A percentile compares a stretch with the other conserved stretches of the same genome.
phyloP scores from a whole-genome alignment of 805 yeast species.

The Candida oleophila region DNA sequence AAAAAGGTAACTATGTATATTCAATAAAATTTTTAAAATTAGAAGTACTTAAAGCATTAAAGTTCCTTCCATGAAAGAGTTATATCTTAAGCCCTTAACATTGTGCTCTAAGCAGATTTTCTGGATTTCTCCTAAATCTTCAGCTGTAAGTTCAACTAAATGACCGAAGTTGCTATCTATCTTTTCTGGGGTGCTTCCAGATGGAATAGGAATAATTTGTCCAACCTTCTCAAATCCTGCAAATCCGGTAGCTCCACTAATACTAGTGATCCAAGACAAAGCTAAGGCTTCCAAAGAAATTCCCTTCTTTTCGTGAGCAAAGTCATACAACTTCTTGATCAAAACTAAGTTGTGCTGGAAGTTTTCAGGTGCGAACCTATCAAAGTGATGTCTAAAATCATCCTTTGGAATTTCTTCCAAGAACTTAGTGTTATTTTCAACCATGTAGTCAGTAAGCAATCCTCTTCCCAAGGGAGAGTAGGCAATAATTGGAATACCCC shows the following conservation, averaged over 20 bases:
- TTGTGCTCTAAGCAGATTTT: constrained; percentile 37
- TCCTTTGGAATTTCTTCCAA: constrained; percentile 50
- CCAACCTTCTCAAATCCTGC: constrained; percentile 46
- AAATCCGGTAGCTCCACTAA: constrained; percentile 61
- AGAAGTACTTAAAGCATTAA: neutral
- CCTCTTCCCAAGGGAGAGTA: constrained; percentile 88
- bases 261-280: constrained; percentile 48
- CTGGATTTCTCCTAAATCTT: constrained; percentile 51
- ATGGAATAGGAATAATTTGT: constrained; percentile 75
- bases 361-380: constrained; percentile 60
- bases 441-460: constrained; percentile 62
- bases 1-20: too few relatives aligned
- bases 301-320: constrained; percentile 45
- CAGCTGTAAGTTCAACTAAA: constrained; percentile 43
- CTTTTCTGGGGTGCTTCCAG: constrained; percentile 52
- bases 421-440: constrained; percentile 29
- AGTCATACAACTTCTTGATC: constrained; percentile 47
- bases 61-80: constrained; percentile 6
- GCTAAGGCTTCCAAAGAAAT: constrained; percentile 58
- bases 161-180: constrained; percentile 54
- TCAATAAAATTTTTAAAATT: too few relatives aligned
- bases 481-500: constrained; percentile 65
- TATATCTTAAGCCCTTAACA: constrained; percentile 55
- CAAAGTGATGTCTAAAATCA: constrained; percentile 52
- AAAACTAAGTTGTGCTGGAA: constrained; percentile 51